Conservation (phyloP, 441 rosid genomes). For the Mallotus repandus region DNA sequence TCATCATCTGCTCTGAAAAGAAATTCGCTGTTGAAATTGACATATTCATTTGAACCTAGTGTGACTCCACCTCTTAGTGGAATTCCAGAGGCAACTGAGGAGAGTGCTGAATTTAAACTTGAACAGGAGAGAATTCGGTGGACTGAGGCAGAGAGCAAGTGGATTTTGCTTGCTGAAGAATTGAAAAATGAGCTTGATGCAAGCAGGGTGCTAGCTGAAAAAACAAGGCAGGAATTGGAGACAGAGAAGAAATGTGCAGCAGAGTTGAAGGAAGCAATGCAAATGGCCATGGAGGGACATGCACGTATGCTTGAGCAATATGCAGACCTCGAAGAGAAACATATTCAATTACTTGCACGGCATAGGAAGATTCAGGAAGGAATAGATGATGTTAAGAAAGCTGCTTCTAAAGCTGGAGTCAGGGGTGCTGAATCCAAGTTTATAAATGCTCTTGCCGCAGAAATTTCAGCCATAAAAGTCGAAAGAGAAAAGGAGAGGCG, state of each 20-base stretch:
- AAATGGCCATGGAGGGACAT: conserved; percentile 92
- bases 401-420: conserved; percentile 94
- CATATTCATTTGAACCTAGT: conserved; percentile 56
- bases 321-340: conserved; percentile 95
- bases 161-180: conserved; percentile 92
- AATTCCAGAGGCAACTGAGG: conserved; percentile 62
- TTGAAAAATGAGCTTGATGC: conserved; percentile 76
- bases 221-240: conserved; percentile 68
- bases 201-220: conserved; percentile 48
- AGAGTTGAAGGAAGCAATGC: conserved; percentile 93
- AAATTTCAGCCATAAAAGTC: conserved; percentile 81
- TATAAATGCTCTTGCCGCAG: conserved; percentile 90
- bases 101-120: conserved; percentile 53
- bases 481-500: conserved; percentile 85
- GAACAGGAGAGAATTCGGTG: conserved; percentile 65
- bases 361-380: conserved; percentile 93
- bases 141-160: conserved; percentile 89
- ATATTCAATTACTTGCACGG: conserved; percentile 84
- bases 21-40: conserved; percentile 55
- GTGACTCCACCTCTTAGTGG: conserved; percentile 39
- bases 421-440: conserved; percentile 91
- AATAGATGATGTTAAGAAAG: conserved; percentile 87
- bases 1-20: conserved; percentile 47
- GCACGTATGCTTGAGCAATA: conserved; percentile 96
- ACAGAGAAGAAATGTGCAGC: conserved; percentile 80